Evolutionary conservation across 1,284 basidiomycete genomes (phyloP), one percentile per base, ranked within the genome.

Genomic region (Pseudozyma thailandica): DNA sequence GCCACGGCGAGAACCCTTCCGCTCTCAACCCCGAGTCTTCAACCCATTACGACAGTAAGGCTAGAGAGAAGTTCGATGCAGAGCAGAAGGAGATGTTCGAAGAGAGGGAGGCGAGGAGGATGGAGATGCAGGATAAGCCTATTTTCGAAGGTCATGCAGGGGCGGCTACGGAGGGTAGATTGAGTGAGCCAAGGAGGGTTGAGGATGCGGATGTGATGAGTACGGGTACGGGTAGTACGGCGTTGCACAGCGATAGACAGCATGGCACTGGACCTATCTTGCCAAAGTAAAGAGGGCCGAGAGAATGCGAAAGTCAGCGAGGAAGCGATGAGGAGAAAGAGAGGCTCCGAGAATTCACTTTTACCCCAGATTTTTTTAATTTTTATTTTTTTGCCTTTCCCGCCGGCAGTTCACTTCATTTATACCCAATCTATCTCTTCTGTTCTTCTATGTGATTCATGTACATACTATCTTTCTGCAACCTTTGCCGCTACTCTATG

Each of bases 21-120:
- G 56, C 62, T 9, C 57, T 59, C 47, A 69, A 69, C 57, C 55
- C 57, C 1, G 64, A 66, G 49, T 42, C 37, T 26, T 51, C 48
- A 18, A 56, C 56, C 8, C 57, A 66, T 57, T 66, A 66, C 64
- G 64, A 61, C 53, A 41, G 15, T 20, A n/a, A 37, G 13, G 64
- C 64, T 4, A 46, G 57, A n/a, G 10, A 48, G 37, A 21, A 56
- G 15, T 66, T 66, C 41, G 64, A 66, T 28, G 33, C 31, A n/a
- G 45, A 65, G 21, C 47, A 65, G 56, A 38, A 31, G n/a, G 47
- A 46, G 21, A 35, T n/a, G 21, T 56, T 57, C 28, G 62, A 49
- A 31, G 47, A 54, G 30, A 15, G 56, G 6, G 55, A 66, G 47
- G 25, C 42, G 18, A 44, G 50, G 12, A 46, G 60, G 23, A 21